Evolutionary conservation across 371 early-diverging fungal species (phyloP).

Genomic region (Gilbertella persicaria): DNA sequence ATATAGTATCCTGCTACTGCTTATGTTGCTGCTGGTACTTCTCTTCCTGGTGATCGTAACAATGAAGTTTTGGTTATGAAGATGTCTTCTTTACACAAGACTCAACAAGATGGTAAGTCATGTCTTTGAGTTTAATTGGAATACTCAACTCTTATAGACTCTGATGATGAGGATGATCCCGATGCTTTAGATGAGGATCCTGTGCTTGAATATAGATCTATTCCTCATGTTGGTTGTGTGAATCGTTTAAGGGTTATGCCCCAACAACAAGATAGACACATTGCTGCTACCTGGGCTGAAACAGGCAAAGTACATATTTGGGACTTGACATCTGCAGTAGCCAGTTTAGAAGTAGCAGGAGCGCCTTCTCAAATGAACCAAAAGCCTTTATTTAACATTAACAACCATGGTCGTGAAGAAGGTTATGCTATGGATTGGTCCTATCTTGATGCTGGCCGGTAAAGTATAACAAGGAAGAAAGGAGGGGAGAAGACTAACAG

Average conservation of each 20-base stretch:
- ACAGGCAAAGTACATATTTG: conserved; percentile 92
- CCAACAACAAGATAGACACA: conserved; percentile 55
- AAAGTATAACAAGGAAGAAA: conserved; percentile 4
- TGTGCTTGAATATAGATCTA: conserved; percentile 77
- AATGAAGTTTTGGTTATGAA: conserved; percentile 94
- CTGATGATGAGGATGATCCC: conserved; percentile 79
- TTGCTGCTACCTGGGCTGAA: conserved; percentile 94
- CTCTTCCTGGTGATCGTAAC: conserved; percentile 79
- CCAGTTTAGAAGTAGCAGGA: conserved; percentile 82
- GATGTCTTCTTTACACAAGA: conserved; percentile 88
- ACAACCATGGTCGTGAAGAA: conserved; percentile 79
- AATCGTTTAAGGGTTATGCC: conserved; percentile 87
- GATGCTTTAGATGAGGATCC: conserved; percentile 91
- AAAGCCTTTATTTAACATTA: conserved; percentile 78
- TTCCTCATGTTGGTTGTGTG: conserved; percentile 89
- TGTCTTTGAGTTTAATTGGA: too few species aligned
- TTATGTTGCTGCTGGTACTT: conserved; percentile 95
- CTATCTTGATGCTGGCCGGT: conserved; percentile 61
- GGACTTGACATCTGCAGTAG: conserved; percentile 76
- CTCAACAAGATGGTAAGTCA: conserved; percentile 85
- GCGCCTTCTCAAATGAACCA: conserved; percentile 58
- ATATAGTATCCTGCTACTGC: conserved; percentile 84
- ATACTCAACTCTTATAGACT: conserved; percentile 43
- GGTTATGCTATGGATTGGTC: conserved; percentile 98
- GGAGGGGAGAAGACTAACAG: neutral